Evolutionary conservation across 2,329 filamentous ascomycete species (phyloP), one percentile per base, ranked within the genome.

Genomic region (Trichoderma cornu-damae): DNA sequence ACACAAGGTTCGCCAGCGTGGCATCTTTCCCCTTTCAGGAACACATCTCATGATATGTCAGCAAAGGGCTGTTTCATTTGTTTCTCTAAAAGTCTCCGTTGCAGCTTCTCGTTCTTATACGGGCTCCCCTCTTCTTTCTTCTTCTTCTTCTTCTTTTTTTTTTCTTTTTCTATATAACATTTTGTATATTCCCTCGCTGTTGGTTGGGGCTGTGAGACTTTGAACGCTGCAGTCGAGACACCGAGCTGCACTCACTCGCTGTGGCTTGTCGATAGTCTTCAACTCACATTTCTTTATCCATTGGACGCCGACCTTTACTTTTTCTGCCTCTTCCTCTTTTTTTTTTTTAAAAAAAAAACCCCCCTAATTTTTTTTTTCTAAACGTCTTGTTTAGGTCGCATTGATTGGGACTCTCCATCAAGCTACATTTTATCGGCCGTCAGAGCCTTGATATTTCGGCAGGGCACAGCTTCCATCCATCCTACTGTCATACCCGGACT

Each of bases 1-100:
- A 35, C 35, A n/a, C n/a, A n/a, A 49, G 42, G 57, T 48, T 52
- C 59, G 62, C 60, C 64, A 65, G 59, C 61, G 62, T 66, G 64
- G 63, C 64, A 61, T 65, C 60, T 59, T 53, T 53, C 43, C 24
- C 35, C 18, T 49, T 60, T 46, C 47, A 57, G 48, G 37, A 57
- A 18, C 53, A 30, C n/a, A 48, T 57, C 53, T 49, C 53, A 57
- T 57, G 53, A 57, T 57, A 48, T 57, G 53, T 57, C 53, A 57
- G 53, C 53, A 57, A 34, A 30, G 42, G 44, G 37, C 20, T n/a
- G n/a, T n/a, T 32, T 53, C 16, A 24, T 34, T 43, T 38, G 26
- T 3, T 26, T 16, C 1, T n/a, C 11, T 16, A 43, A 49, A n/a
- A 48, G 44, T 57, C 32, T 57, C 53, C 28, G 53, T 16, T 48